phyloP scores from a whole-genome alignment of 305 asterid genomes.

The Solanum aculeatissimum region DNA sequence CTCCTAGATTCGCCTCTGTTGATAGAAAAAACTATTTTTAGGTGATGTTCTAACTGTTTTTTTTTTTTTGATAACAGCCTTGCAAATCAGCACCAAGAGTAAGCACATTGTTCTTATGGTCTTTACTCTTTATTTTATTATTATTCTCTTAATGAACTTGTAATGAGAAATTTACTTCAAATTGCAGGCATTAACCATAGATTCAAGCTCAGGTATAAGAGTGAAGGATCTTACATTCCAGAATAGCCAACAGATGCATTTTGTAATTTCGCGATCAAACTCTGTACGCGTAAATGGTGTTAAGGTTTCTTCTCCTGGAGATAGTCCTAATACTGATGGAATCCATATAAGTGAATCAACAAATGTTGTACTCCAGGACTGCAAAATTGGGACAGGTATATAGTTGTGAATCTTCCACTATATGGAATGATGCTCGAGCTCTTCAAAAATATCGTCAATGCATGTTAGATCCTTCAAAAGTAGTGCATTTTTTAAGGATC shows the following conservation, averaged over 20 bases:
- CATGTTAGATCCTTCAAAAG: not conserved
- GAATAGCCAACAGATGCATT: constrained; percentile 89
- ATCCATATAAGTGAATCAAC: constrained; percentile 79
- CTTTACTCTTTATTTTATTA: not conserved
- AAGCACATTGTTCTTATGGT: constrained; percentile 10
- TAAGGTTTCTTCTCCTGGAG: constrained; percentile 63
- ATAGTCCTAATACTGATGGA: constrained; percentile 94
- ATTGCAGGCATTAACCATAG: constrained; percentile 77
- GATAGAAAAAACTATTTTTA: not conserved
- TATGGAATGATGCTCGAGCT: not conserved
- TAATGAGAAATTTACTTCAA: not conserved
- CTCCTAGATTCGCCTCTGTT: not conserved
- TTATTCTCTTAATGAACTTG: not conserved
- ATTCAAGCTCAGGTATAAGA: constrained; percentile 62
- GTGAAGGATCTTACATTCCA: constrained; percentile 74
- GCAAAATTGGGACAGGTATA: constrained; percentile 86
- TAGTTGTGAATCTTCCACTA: not conserved
- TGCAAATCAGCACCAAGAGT: constrained; percentile 88
- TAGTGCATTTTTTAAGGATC: not conserved
- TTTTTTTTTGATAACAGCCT: constrained; percentile 33
- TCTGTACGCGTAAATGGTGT: constrained; percentile 49
- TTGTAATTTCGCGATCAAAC: constrained; percentile 51
- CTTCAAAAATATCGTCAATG: not conserved
- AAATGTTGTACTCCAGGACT: constrained; percentile 65
- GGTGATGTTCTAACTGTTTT: not conserved